These are phyloP conservation scores for Notholithocarpus densiflorus DNA, from an alignment of 306 rosid genomes.

Conservation along the genomic window DNA sequence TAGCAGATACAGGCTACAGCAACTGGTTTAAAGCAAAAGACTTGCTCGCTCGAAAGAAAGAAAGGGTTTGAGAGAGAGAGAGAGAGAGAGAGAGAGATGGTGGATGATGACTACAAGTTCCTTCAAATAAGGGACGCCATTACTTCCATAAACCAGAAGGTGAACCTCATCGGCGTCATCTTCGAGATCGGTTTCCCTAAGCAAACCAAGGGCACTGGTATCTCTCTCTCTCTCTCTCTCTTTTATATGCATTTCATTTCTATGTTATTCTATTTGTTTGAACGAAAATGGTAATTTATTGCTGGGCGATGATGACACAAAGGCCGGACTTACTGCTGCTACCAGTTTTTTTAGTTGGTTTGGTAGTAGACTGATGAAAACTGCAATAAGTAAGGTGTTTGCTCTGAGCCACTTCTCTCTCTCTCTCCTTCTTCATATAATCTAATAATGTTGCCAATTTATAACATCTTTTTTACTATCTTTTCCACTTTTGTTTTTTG, in stretches of 20 bases:
- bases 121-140: slow-evolving; percentile 40
- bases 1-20: no score
- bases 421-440: background rate
- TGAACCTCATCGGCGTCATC: slow-evolving; percentile 42
- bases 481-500: no score
- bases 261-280: background rate
- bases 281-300: background rate
- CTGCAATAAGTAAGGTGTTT: slow-evolving; percentile 45
- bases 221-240: background rate
- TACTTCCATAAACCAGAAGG: slow-evolving; percentile 31
- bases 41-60: no score
- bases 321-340: slow-evolving; percentile 94
- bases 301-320: slow-evolving; percentile 80
- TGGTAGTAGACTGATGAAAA: slow-evolving; percentile 79
- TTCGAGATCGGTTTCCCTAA: slow-evolving; percentile 47
- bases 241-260: no score
- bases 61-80: no score
- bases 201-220: slow-evolving; percentile 57
- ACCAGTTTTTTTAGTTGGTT: slow-evolving; percentile 15
- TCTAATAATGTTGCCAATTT: background rate
- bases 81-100: slow-evolving; percentile 12
- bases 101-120: slow-evolving; percentile 32
- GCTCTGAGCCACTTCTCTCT: slow-evolving; percentile 52
- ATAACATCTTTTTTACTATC: no score
- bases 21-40: no score